Evolutionary conservation across 73 alveolate species (phyloP).

Genomic region (Paramecium octaurelia): DNA sequence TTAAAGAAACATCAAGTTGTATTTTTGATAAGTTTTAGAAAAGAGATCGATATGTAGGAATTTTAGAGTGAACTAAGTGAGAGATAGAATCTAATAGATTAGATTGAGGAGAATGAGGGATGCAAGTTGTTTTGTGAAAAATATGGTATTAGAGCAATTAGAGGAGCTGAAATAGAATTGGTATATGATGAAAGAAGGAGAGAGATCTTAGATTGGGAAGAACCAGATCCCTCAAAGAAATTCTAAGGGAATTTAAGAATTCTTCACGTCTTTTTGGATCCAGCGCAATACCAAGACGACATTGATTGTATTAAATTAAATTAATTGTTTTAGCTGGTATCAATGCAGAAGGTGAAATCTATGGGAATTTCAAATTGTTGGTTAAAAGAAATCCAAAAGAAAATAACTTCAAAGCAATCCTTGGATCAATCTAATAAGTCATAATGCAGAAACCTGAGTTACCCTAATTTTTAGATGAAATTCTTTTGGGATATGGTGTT

Average conservation of each 20-base stretch:
- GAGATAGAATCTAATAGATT: not conserved
- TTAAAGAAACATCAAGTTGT: slow-evolving; percentile 36
- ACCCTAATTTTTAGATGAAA: slow-evolving; percentile 4
- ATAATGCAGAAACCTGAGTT: not conserved
- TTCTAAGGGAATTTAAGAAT: slow-evolving; percentile 28
- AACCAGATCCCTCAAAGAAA: slow-evolving; percentile 1
- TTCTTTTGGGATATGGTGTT: slow-evolving; percentile 31
- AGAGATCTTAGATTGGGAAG: slow-evolving; percentile 27
- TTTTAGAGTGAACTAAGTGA: slow-evolving; percentile 24
- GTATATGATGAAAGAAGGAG: slow-evolving; percentile 49
- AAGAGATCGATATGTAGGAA: slow-evolving; percentile 23
- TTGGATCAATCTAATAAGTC: not conserved
- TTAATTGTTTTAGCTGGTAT: not conserved
- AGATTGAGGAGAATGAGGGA: slow-evolving; percentile 39
- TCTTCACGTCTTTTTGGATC: slow-evolving; percentile 1
- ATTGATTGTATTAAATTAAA: not conserved
- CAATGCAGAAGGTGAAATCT: slow-evolving; percentile 46
- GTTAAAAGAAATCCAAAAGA: slow-evolving; percentile 44
- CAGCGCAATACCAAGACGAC: slow-evolving; percentile 10
- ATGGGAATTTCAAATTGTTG: slow-evolving; percentile 1
- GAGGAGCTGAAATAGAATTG: slow-evolving; percentile 48
- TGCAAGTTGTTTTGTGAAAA: slow-evolving; percentile 38
- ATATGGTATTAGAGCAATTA: slow-evolving; percentile 40
- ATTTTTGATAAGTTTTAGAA: slow-evolving; percentile 12
- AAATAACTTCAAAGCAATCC: slow-evolving; percentile 18